phyloP scores from a whole-genome alignment of 2,329 filamentous ascomycete genomes.

The Exophiala bonariae region DNA sequence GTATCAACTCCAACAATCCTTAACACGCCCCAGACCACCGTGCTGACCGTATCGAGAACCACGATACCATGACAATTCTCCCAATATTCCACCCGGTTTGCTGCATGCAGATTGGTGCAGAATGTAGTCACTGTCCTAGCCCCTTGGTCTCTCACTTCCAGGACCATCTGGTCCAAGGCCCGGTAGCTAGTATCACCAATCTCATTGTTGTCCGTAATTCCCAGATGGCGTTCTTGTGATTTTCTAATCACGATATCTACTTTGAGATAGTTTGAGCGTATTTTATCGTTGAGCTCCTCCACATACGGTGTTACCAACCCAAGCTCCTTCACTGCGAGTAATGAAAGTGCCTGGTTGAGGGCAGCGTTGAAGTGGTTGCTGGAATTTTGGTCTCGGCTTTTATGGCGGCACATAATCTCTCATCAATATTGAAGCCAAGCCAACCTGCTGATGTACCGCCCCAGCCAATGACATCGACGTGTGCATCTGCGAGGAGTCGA shows the following conservation, averaged over 20 bases:
- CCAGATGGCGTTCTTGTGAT: slow-evolving; percentile 34
- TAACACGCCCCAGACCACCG: slow-evolving; percentile 45
- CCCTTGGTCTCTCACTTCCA: slow-evolving; percentile 22
- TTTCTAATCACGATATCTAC: slow-evolving; percentile 12
- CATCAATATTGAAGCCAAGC: slow-evolving; percentile 44
- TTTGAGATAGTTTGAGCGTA: slow-evolving; percentile 39
- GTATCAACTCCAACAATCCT: slow-evolving; percentile 30
- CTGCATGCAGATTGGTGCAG: slow-evolving; percentile 46
- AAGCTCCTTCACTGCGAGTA: slow-evolving; percentile 30
- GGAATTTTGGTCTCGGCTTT: slow-evolving; percentile 38
- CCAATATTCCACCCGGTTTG: slow-evolving; percentile 40
- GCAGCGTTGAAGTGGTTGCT: slow-evolving; percentile 45
- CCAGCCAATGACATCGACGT: slow-evolving; percentile 42
- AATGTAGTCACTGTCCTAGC: slow-evolving; percentile 41
- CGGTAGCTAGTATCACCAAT: slow-evolving; percentile 39
- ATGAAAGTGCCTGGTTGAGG: slow-evolving; percentile 37
- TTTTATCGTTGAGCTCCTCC: slow-evolving; percentile 40
- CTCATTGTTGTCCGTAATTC: slow-evolving; percentile 38
- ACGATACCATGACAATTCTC: slow-evolving; percentile 34
- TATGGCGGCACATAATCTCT: slow-evolving; percentile 40
- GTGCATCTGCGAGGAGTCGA: slow-evolving; percentile 37
- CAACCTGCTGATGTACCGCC: slow-evolving; percentile 40
- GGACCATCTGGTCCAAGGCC: slow-evolving; percentile 16
- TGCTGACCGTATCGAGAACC: slow-evolving; percentile 45
- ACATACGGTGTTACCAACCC: slow-evolving; percentile 46